These are phyloP conservation scores for Ensete glaucum DNA, from an alignment of 176 grass and related monocot species.

Conservation along the genomic window DNA sequence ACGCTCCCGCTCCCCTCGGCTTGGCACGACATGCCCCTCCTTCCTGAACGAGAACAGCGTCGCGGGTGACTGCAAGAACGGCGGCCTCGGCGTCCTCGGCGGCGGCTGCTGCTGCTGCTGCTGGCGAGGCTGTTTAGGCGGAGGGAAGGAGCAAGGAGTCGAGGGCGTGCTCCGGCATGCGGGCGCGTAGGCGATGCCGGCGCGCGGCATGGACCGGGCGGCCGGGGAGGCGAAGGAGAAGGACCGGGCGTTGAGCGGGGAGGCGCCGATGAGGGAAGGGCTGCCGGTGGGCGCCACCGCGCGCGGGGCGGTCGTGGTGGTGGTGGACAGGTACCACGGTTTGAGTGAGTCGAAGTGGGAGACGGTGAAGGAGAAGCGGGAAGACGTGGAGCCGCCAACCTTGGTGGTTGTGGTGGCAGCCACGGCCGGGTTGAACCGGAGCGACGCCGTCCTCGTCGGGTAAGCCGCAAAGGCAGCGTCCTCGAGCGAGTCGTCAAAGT, in stretches of 20 bases:
- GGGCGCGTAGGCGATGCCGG: background rate
- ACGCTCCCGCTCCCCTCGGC: conserved; percentile 63
- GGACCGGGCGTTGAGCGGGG: conserved; percentile 79
- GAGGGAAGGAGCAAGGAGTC: conserved; percentile 16
- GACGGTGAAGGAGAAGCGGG: conserved; percentile 80
- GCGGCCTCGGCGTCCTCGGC: conserved; percentile 70
- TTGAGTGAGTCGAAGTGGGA: conserved; percentile 82
- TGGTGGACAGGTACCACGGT: conserved; percentile 95
- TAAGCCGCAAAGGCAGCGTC: conserved; percentile 64
- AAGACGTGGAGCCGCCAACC: conserved; percentile 53
- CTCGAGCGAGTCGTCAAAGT: conserved; percentile 91
- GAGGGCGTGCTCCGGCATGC: conserved; percentile 3
- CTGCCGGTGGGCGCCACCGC: conserved; percentile 45
- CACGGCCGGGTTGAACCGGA: conserved; percentile 52
- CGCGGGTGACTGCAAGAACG: conserved; percentile 86
- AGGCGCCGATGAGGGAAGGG: conserved; percentile 83
- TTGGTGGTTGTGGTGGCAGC: conserved; percentile 8
- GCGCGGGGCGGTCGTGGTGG: conserved; percentile 48
- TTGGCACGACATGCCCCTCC: conserved; percentile 38
- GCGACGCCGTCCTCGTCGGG: conserved; percentile 74
- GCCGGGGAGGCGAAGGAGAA: conserved; percentile 97
- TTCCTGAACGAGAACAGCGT: conserved; percentile 73
- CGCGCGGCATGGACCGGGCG: conserved; percentile 36
- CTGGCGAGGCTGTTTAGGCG: conserved; percentile 27
- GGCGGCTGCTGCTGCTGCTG: conserved; percentile 12